A percentile compares a stretch with the other conserved stretches of the same genome.
phyloP scores from a whole-genome alignment of 1,284 basidiomycete genomes.

The Naganishia sp. region DNA sequence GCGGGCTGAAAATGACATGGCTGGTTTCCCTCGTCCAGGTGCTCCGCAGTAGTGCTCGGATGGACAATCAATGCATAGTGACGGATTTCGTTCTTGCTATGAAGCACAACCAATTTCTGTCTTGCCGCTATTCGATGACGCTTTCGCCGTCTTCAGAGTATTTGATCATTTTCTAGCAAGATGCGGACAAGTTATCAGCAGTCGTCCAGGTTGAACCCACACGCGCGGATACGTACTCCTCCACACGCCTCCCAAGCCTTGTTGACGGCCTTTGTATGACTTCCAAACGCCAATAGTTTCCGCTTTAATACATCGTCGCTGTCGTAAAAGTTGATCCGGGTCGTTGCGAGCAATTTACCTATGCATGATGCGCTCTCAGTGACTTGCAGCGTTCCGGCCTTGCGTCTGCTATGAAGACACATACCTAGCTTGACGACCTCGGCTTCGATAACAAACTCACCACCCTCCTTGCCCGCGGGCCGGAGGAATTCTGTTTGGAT shows the following conservation, averaged over 20 bases:
- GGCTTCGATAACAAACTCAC: slow-evolving; percentile 44
- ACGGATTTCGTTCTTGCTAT: background rate
- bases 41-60: background rate
- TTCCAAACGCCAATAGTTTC: slow-evolving; percentile 51
- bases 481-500: slow-evolving; percentile 53
- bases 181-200: background rate
- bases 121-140: slow-evolving; percentile 9
- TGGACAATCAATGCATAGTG: background rate
- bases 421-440: slow-evolving; percentile 49
- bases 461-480: slow-evolving; percentile 46
- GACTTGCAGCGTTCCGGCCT: background rate
- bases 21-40: slow-evolving; percentile 19
- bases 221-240: slow-evolving; percentile 23
- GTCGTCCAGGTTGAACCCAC: too few relatives aligned
- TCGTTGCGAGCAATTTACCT: slow-evolving; percentile 48
- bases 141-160: slow-evolving; percentile 34
- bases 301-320: slow-evolving; percentile 34
- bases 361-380: background rate
- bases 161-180: slow-evolving; percentile 31
- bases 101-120: background rate
- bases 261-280: slow-evolving; percentile 51
- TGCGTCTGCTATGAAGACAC: slow-evolving; percentile 15
- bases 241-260: slow-evolving; percentile 33
- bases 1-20: slow-evolving; percentile 2
- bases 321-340: slow-evolving; percentile 47